These are phyloP conservation scores for Craspedostauros australis DNA, from an alignment of 108 stramenopile species.

Conservation along the genomic window DNA sequence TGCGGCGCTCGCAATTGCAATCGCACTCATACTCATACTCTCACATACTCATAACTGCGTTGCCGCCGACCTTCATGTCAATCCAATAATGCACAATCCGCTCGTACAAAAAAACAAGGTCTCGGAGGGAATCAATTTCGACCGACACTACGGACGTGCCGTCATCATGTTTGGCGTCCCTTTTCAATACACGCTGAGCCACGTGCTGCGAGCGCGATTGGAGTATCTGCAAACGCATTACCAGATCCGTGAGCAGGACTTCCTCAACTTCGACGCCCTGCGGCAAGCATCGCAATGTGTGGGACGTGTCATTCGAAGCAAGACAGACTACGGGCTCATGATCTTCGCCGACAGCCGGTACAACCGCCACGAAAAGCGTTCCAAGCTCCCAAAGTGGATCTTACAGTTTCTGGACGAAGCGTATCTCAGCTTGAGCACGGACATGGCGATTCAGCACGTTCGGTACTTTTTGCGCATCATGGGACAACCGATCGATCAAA, in stretches of 20 bases:
- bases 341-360: conserved; percentile 92
- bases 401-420: conserved; percentile 85
- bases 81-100: too few species aligned
- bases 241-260: conserved; percentile 94
- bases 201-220: conserved; percentile 90
- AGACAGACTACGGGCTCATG: conserved; percentile 96
- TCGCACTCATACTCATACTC: too few species aligned
- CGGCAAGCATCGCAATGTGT: conserved; percentile 93
- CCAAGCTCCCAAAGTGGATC: conserved; percentile 96
- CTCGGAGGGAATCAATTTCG: conserved; percentile 99
- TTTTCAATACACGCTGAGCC: conserved; percentile 97
- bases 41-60: too few species aligned
- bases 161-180: conserved; percentile 99
- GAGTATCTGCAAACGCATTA: conserved; percentile 92
- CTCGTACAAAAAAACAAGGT: too few species aligned
- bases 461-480: conserved; percentile 84
- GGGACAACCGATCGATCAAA: conserved; percentile 95
- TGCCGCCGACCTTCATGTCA: too few species aligned
- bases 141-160: conserved; percentile 96
- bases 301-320: conserved; percentile 92
- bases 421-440: conserved; percentile 90
- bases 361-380: conserved; percentile 93
- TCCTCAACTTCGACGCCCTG: conserved; percentile 95
- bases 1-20: too few species aligned
- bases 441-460: conserved; percentile 79